Evolutionary conservation across 345 rosid species (phyloP).

Genomic region (Nasturtium officinale): DNA sequence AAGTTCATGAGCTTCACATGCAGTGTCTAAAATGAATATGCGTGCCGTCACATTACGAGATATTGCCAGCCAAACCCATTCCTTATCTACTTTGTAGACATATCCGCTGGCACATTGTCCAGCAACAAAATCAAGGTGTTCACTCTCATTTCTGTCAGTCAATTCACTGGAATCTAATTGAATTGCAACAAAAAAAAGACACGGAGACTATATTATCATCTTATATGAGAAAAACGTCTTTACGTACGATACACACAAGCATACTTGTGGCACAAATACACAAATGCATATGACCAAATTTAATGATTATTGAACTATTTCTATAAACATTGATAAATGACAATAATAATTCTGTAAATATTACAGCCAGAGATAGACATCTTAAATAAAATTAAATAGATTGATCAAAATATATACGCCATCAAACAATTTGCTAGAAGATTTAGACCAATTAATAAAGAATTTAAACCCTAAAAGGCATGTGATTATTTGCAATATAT

Average conservation of each 20-base stretch:
- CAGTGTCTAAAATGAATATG: slow-evolving; percentile 75
- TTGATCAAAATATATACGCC: background rate
- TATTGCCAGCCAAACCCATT: slow-evolving; percentile 84
- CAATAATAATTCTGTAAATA: background rate
- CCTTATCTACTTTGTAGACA: slow-evolving; percentile 82
- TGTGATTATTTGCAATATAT: slow-evolving; percentile 1
- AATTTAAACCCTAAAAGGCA: slow-evolving; percentile 11
- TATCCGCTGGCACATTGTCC: slow-evolving; percentile 70
- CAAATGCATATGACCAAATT: slow-evolving; percentile 23
- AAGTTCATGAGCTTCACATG: slow-evolving; percentile 73
- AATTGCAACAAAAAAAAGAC: slow-evolving; percentile 19
- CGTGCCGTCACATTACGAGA: slow-evolving; percentile 75
- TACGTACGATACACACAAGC: slow-evolving; percentile 9
- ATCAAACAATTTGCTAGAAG: background rate
- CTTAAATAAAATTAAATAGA: background rate
- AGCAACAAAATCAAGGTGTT: slow-evolving; percentile 54
- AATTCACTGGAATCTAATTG: slow-evolving; percentile 51
- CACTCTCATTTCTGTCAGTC: slow-evolving; percentile 39
- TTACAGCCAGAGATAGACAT: slow-evolving; percentile 2
- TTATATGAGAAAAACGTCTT: background rate
- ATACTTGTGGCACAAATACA: slow-evolving; percentile 24
- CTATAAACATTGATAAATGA: background rate
- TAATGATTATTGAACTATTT: background rate
- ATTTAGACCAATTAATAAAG: background rate
- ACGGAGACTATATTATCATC: slow-evolving; percentile 19